These are phyloP conservation scores for Fusarium pseudonygamai DNA, from an alignment of 2,329 filamentous ascomycete species.

Conservation along the genomic window DNA sequence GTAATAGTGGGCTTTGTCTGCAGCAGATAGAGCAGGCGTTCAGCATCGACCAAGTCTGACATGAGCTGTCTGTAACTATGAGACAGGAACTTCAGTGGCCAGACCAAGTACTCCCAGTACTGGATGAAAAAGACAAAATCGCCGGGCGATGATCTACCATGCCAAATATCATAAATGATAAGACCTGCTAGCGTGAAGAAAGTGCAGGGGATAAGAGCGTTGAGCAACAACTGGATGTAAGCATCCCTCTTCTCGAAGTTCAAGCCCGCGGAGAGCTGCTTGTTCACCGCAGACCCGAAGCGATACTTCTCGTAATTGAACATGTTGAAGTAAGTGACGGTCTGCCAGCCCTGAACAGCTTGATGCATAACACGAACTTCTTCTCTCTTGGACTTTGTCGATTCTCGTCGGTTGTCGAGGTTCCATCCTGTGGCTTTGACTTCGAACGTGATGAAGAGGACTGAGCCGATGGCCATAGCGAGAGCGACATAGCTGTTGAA, in stretches of 20 bases:
- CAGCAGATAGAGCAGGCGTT: constrained; percentile 66
- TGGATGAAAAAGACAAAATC: constrained; percentile 70
- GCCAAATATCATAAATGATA: constrained; percentile 34
- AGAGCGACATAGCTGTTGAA: constrained; percentile 69
- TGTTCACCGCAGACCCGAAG: constrained; percentile 41
- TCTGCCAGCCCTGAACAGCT: constrained; percentile 68
- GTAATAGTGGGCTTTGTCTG: constrained; percentile 65
- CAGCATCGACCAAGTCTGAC: constrained; percentile 69
- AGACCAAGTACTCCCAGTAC: constrained; percentile 66
- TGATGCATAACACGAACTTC: constrained; percentile 66
- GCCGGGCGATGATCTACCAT: constrained; percentile 28
- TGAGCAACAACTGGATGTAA: constrained; percentile 32
- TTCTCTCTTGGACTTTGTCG: constrained; percentile 54
- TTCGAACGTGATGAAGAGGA: constrained; percentile 37
- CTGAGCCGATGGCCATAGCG: constrained; percentile 43
- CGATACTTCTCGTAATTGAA: constrained; percentile 43
- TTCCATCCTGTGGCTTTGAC: constrained; percentile 50
- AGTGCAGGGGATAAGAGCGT: constrained; percentile 58
- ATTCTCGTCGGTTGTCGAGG: constrained; percentile 50
- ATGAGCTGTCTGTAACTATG: constrained; percentile 41
- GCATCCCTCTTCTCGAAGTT: constrained; percentile 38
- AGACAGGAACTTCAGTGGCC: constrained; percentile 48
- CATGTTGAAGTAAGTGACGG: constrained; percentile 59
- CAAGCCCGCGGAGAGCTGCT: constrained; percentile 33
- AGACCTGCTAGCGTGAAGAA: constrained; percentile 43